Base-by-base conservation (phyloP, 495 filamentous ascomycete genomes). In the Alectoria sarmentosa region DNA sequence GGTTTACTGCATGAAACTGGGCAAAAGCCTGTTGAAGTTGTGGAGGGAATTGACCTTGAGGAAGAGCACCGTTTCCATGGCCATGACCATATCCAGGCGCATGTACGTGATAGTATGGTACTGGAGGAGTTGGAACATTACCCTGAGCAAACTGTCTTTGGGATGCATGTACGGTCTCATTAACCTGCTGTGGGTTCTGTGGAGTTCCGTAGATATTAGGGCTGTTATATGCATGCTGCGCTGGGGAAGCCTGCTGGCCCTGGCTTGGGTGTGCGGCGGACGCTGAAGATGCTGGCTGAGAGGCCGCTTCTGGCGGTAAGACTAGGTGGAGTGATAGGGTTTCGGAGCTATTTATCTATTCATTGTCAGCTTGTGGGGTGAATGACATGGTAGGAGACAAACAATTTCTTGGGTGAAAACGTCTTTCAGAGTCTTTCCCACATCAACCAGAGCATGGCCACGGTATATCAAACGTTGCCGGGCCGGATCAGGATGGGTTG, bases 401-500 rank as follows among this genome's bases (percentile, higher is more conserved):
- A 90, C 87, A 64, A 79, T 69, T 37, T 81, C 73, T 58, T 79
- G 74, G 5, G 80, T 80, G 68, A 91, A 82, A 0, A 90, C 71
- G 23, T 83, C 80, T 52, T 77, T 67, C 70, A 92, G 75, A 0
- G 79, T 86, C 36, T 79, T 78, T 23, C 67, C 74, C 26, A 86
- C 80, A 64, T 80, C 77, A 26, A 73, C 65, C 26, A 90, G 76
- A 41, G 83, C 73, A 58, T 82, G 83, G 11, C 88, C 89, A 63
- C 82, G 76, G 66, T 88, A 85, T 34, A 91, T 90, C 52, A 92
- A 70, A 15, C 87, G 78, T 69, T 90, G 87, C 6, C 76, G 76
- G 6, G 70, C 64, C 73, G 83, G 70, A 4, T 77, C 59, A 38
- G 87, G 84, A 13, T 78, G 82, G 42, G 75, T 78, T 8, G 78